Evolutionary conservation across 2,329 filamentous ascomycete genomes (phyloP).

Genomic region (Aotearoamyces nothofagi): DNA sequence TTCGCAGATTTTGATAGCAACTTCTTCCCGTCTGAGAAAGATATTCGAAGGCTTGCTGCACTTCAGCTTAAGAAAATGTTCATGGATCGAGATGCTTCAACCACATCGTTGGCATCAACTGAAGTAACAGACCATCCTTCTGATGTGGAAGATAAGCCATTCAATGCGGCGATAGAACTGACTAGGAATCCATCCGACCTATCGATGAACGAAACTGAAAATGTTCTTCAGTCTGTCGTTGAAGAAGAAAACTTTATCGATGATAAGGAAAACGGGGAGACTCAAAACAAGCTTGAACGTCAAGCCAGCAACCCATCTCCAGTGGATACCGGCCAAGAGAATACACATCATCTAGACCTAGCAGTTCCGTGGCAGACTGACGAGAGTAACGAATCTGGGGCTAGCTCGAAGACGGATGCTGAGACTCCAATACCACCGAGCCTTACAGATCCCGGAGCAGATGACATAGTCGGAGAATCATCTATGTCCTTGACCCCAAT

Average conservation of each 20-base stretch:
- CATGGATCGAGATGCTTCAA: constrained; percentile 65
- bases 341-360: constrained; percentile 45
- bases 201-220: constrained; percentile 45
- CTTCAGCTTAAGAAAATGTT: constrained; percentile 93
- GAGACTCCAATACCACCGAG: constrained; percentile 4
- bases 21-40: constrained; percentile 88
- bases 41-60: constrained; percentile 82
- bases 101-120: constrained; percentile 54
- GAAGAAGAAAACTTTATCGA: constrained; percentile 31
- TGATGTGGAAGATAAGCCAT: constrained; percentile 29
- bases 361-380: constrained; percentile 23
- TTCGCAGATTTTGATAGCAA: constrained; percentile 87
- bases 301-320: neutral
- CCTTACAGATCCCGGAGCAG: constrained; percentile 4
- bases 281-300: neutral
- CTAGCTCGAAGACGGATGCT: too few relatives aligned
- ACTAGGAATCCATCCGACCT: constrained; percentile 20
- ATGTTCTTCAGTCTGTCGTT: constrained; percentile 48
- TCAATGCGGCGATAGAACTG: constrained; percentile 17
- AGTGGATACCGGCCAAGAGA: constrained; percentile 28
- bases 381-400: too few relatives aligned
- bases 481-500: neutral
- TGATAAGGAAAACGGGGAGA: neutral
- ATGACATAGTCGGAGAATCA: neutral
- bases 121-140: constrained; percentile 44